Evolutionary conservation across 305 asterid genomes (phyloP).

Genomic region (Plantago coronopus): DNA sequence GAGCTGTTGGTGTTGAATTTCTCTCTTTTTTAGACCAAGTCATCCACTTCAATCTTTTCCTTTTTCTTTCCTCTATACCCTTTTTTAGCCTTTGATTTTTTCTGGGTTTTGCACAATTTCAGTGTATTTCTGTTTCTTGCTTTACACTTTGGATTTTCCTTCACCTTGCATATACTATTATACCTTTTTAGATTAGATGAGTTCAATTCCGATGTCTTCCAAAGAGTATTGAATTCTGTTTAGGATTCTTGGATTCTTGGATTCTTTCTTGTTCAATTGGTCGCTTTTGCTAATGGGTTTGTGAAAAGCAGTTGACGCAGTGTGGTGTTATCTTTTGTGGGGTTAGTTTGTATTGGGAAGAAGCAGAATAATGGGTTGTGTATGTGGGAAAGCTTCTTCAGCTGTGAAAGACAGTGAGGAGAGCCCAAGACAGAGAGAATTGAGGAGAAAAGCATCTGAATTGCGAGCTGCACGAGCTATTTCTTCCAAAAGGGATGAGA

Average conservation of each 20-base stretch:
- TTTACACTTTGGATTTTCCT: neutral
- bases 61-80: constrained; percentile 18
- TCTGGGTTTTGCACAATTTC: neutral
- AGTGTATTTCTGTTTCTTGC: neutral
- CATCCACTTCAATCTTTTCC: neutral
- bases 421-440: constrained; percentile 58
- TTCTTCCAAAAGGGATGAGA: constrained; percentile 59
- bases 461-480: constrained; percentile 41
- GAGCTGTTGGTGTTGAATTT: constrained; percentile 9
- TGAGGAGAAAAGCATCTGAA: constrained; percentile 51
- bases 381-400: constrained; percentile 72
- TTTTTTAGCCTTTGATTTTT: constrained; percentile 13
- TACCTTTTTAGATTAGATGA: too few relatives aligned
- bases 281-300: constrained; percentile 5
- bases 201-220: too few relatives aligned
- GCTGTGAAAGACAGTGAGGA: constrained; percentile 44
- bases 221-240: too few relatives aligned
- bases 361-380: constrained; percentile 59
- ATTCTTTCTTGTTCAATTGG: constrained; percentile 5
- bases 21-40: constrained; percentile 26
- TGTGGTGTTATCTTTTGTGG: constrained; percentile 21
- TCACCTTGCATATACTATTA: neutral
- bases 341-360: constrained; percentile 21
- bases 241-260: constrained; percentile 7
- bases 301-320: constrained; percentile 14